Base-by-base conservation (phyloP, 805 yeast species). In the Yarrowia sp. region DNA sequence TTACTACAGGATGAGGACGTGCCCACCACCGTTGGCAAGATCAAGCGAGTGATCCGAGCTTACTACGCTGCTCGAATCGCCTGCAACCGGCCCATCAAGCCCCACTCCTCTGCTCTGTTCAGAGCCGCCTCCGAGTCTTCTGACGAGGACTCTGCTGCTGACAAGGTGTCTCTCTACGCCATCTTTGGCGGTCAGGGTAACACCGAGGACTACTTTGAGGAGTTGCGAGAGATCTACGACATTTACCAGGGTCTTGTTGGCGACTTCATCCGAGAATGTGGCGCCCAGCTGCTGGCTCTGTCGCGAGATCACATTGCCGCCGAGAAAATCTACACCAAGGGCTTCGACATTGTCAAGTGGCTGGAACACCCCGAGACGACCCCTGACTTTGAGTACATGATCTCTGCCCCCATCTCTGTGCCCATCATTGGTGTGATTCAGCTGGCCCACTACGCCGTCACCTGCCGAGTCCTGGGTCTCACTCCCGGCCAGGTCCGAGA, bases 101-200 rank as follows among this genome's bases (percentile, higher is more conserved):
- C 81, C 72, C 82, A 84, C 71, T 83, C 80, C 65, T 82, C 88
- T 32, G 87, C 89, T 65, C 83, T 94, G 70, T 84, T 92, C 77
- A 83, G 87, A 71, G 87, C 90, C 65, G 85, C 85, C n/a, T 76
- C 82, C 65, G 82, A 83, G 70, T 81, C 83, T 50, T 64, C 69
- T 7, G 80, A 84, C 64, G 32, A 26, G 32, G 32, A 26, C 32
- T 26, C 32, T 26, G 32, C 32, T 26, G 32, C 32, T 3, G 32
- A 26, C 32, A 26, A 26, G 32, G 91, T 93, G 55, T 82, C 84
- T 70, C 79, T 93, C 69, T 87, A 85, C 70, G 97, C 98, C 72
- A 87, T 95, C 73, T 95, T 94, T 75, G 99, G 99, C 78, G 99
- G 99, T 76, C 99, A 95, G 83, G 99, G 99, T 81, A 94, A 92